Conservation (phyloP, 164 flowering plant species). For the Hamamelis virginiana region DNA sequence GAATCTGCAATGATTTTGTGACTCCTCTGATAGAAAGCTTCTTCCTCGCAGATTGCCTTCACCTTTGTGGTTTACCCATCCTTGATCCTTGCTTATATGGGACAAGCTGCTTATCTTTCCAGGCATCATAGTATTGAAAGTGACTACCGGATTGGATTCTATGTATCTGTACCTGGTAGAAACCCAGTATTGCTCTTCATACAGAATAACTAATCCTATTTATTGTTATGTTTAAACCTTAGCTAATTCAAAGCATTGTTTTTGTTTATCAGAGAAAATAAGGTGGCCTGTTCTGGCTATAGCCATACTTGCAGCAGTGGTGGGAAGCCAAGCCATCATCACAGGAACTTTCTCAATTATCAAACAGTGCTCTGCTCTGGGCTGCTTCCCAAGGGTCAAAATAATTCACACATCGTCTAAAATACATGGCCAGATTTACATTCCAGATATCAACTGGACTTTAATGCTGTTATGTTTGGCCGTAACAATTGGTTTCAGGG, state of each 20-base stretch:
- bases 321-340: constrained; percentile 76
- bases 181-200: neutral
- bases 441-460: constrained; percentile 72
- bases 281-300: constrained; percentile 66
- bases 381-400: constrained; percentile 68
- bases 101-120: constrained; percentile 93
- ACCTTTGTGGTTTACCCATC: constrained; percentile 71
- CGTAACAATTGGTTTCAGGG: constrained; percentile 64
- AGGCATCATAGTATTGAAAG: constrained; percentile 44
- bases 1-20: too few relatives aligned
- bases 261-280: constrained; percentile 37
- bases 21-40: neutral
- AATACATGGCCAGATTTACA: constrained; percentile 69
- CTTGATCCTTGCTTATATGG: constrained; percentile 78
- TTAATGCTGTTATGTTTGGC: constrained; percentile 67
- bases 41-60: constrained; percentile 69
- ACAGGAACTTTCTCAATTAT: constrained; percentile 79
- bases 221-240: neutral
- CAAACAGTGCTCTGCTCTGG: constrained; percentile 65
- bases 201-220: neutral
- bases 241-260: neutral
- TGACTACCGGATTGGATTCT: constrained; percentile 59
- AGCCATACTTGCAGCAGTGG: constrained; percentile 67
- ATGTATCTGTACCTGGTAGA: constrained; percentile 81
- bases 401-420: constrained; percentile 67